phyloP scores from a whole-genome alignment of 2,329 filamentous ascomycete species.

The Verticillium alfalfae region DNA sequence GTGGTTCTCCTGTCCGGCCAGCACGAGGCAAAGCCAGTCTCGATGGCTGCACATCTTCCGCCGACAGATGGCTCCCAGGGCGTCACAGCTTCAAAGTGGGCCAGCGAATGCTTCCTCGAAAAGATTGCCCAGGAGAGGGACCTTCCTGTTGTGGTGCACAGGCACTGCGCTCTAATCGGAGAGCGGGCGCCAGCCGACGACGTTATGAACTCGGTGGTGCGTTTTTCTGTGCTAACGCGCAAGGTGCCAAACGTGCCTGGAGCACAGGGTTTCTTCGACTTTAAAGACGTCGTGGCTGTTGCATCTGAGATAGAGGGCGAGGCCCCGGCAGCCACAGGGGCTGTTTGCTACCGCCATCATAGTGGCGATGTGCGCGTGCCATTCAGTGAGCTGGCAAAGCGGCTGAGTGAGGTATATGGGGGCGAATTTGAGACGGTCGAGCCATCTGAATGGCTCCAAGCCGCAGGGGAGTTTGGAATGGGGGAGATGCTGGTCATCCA shows the following conservation, averaged over 20 bases:
- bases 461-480: not conserved
- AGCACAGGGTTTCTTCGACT: not conserved
- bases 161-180: not conserved
- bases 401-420: not conserved
- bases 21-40: not conserved
- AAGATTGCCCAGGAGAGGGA: slow-evolving; percentile 9
- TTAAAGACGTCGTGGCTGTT: not conserved
- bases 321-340: not conserved
- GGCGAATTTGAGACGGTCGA: not conserved
- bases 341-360: not conserved
- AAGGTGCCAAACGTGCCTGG: not conserved
- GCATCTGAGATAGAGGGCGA: not conserved
- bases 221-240: not conserved
- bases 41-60: not conserved
- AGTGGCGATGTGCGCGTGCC: not conserved
- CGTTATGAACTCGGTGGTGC: not conserved
- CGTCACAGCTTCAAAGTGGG: slow-evolving; percentile 27
- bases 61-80: slow-evolving; percentile 19
- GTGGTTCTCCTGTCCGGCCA: not conserved
- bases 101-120: slow-evolving; percentile 22
- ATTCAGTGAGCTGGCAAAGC: not conserved
- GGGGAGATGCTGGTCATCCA: not conserved
- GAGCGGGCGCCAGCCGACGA: not conserved
- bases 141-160: slow-evolving; percentile 18
- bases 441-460: not conserved